Percentiles rank a stretch among this genome's conserved stretches.
Conservation (phyloP, 139 green algal species). For the Deuterostichococcus epilithicus region DNA sequence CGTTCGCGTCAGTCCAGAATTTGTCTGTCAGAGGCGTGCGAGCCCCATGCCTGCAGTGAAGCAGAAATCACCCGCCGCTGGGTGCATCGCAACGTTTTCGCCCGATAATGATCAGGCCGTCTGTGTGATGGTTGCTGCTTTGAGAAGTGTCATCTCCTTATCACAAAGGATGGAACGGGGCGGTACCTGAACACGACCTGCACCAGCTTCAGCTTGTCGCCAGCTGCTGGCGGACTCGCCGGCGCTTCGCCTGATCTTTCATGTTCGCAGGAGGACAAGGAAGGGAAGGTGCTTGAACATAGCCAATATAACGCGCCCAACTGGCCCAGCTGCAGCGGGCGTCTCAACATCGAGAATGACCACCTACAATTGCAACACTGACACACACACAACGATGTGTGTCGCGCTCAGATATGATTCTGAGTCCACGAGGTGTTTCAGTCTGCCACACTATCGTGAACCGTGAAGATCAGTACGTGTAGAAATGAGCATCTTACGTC, state of each 20-base stretch:
- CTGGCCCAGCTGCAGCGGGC: not conserved
- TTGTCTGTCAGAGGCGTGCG: conserved; percentile 49
- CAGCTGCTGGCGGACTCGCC: too few relatives aligned
- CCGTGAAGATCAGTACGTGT: too few relatives aligned
- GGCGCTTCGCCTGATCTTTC: not conserved
- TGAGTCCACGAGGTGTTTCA: too few relatives aligned
- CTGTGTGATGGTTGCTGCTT: not conserved
- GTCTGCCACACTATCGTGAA: too few relatives aligned
- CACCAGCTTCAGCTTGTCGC: conserved; percentile 47
- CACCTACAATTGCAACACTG: too few relatives aligned
- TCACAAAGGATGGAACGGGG: not conserved
- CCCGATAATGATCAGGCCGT: not conserved
- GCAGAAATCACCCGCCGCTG: not conserved
- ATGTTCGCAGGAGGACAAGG: not conserved
- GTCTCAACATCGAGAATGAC: not conserved
- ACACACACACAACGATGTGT: too few relatives aligned
- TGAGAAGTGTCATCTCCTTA: not conserved
- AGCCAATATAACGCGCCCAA: not conserved
- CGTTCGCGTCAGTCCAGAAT: conserved; percentile 36
- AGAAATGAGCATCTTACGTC: too few relatives aligned
- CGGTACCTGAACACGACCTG: conserved; percentile 68
- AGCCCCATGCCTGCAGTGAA: conserved; percentile 54
- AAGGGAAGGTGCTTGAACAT: not conserved
- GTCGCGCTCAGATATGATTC: too few relatives aligned
- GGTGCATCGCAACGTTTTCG: not conserved